A percentile compares a stretch with the other conserved stretches of the same genome.
phyloP scores from a whole-genome alignment of 371 early-diverging fungal genomes.

The Amoeboradix gromovi region DNA sequence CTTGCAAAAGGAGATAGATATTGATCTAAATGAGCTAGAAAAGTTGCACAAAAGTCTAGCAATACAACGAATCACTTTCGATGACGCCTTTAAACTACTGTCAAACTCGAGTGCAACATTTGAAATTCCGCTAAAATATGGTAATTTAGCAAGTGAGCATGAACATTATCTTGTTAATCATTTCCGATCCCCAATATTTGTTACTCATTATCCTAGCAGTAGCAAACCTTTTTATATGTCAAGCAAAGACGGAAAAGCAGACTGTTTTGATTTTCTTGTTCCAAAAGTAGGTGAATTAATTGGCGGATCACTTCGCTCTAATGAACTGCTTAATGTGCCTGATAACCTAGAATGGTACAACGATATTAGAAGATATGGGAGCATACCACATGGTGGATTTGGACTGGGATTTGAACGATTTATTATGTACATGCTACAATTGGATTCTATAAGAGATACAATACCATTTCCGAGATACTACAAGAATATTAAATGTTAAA shows the following conservation, averaged over 20 bases:
- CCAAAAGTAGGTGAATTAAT: constrained; percentile 65
- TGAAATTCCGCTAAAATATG: not conserved
- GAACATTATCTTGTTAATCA: constrained; percentile 4
- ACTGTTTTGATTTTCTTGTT: constrained; percentile 53
- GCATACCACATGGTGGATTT: constrained; percentile 67
- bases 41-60: not conserved
- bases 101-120: not conserved
- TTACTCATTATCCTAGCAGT: constrained; percentile 50
- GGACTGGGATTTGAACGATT: constrained; percentile 72
- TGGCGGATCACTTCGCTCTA: constrained; percentile 67
- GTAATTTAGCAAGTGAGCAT: not conserved
- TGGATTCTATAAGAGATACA: constrained; percentile 50
- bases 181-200: constrained; percentile 44
- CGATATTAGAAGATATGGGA: constrained; percentile 48
- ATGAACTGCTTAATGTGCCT: constrained; percentile 5
- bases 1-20: not conserved
- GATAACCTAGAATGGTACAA: constrained; percentile 44
- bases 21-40: not conserved
- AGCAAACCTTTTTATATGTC: constrained; percentile 81
- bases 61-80: not conserved
- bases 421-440: constrained; percentile 40
- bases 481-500: not conserved
- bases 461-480: constrained; percentile 34
- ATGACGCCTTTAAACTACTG: not conserved
- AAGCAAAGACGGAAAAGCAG: constrained; percentile 25